These are phyloP conservation scores for Violaceomyces palustris DNA, from an alignment of 1,284 basidiomycete genomes.

Conservation along the genomic window DNA sequence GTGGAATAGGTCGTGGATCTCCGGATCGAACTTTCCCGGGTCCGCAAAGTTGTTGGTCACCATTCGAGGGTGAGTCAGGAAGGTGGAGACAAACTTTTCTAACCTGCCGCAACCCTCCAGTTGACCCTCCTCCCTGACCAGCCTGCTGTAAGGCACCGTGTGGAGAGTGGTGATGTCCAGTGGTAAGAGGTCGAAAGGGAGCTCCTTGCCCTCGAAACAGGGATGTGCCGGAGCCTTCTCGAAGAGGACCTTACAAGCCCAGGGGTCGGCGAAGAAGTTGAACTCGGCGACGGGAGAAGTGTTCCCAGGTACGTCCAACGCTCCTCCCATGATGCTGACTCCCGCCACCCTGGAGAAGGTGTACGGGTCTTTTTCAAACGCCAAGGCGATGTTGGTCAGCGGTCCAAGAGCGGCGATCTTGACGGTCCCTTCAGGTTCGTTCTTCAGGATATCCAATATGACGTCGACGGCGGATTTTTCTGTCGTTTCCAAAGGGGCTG, in stretches of 20 bases:
- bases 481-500: constrained; percentile 53
- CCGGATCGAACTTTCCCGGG: constrained; percentile 35
- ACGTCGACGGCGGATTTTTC: constrained; percentile 62
- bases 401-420: constrained; percentile 84
- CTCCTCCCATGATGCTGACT: constrained; percentile 92
- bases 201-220: constrained; percentile 5
- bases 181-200: constrained; percentile 41
- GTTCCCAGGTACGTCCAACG: constrained; percentile 87
- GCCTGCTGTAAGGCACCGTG: constrained; percentile 36
- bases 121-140: constrained; percentile 18
- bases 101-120: constrained; percentile 4
- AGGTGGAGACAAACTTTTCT: constrained; percentile 30
- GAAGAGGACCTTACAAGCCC: constrained; percentile 60
- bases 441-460: constrained; percentile 64
- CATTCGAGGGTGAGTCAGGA: constrained; percentile 39
- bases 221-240: constrained; percentile 26
- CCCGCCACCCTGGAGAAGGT: constrained; percentile 61
- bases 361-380: constrained; percentile 62
- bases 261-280: constrained; percentile 91
- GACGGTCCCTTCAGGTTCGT: constrained; percentile 63
- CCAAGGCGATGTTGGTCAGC: constrained; percentile 74
- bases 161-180: constrained; percentile 43
- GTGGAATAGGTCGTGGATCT: constrained; percentile 38
- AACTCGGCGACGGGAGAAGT: constrained; percentile 63
- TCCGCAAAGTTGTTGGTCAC: constrained; percentile 43